These are phyloP conservation scores for Haplosporangium gracile DNA, from an alignment of 192 early-diverging fungal species.

Conservation along the genomic window DNA sequence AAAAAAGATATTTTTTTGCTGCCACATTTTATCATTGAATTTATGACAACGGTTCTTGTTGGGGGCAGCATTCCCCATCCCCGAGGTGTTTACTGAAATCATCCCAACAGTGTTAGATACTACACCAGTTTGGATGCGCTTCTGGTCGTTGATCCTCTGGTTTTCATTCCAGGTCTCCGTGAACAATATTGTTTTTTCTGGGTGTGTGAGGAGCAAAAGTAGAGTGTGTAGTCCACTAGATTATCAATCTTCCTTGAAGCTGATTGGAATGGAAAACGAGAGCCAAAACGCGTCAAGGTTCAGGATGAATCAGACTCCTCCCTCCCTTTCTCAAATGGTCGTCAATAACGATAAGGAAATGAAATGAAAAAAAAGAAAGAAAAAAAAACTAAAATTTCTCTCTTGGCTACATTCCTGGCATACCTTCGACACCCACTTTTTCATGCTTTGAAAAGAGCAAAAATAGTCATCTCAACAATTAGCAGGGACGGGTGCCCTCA, in stretches of 20 bases:
- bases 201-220: not conserved
- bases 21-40: not conserved
- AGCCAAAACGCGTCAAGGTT: slow-evolving; percentile 11
- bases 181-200: not conserved
- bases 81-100: not conserved
- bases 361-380: not conserved
- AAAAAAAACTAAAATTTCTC: not conserved
- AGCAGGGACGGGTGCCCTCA: not conserved
- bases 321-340: not conserved
- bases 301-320: not conserved
- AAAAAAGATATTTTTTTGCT: not conserved
- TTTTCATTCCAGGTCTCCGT: not conserved
- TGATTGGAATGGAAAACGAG: not conserved
- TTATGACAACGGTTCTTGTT: too few relatives aligned
- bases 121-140: not conserved
- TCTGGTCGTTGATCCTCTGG: not conserved
- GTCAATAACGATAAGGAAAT: not conserved
- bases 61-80: too few relatives aligned
- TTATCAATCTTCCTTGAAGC: slow-evolving; percentile 25
- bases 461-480: not conserved
- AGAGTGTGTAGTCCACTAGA: slow-evolving; percentile 16
- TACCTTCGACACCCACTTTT: not conserved
- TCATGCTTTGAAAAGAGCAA: not conserved
- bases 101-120: not conserved
- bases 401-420: not conserved